Percentiles rank a stretch among this genome's conserved stretches.
Conservation (phyloP, 2,329 filamentous ascomycete genomes). For the Fusarium longipes region DNA sequence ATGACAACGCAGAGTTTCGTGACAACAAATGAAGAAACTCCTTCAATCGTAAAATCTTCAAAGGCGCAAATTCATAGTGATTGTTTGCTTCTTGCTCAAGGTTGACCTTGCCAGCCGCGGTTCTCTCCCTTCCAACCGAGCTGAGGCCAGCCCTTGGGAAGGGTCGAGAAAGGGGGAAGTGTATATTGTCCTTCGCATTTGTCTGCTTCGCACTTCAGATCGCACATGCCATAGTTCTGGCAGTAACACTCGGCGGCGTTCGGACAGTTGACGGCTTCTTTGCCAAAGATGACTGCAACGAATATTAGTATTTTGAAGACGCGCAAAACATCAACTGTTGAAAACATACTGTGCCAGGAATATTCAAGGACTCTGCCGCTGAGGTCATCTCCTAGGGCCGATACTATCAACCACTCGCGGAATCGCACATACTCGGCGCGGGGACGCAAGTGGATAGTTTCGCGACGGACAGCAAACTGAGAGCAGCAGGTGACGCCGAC, state of each 20-base stretch:
- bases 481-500: conserved; percentile 72
- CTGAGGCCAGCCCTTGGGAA: conserved; percentile 71
- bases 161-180: conserved; percentile 66
- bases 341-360: conserved; percentile 70
- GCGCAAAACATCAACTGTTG: background rate
- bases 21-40: conserved; percentile 11
- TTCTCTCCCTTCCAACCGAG: conserved; percentile 46
- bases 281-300: conserved; percentile 67
- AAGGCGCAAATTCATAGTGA: conserved; percentile 3
- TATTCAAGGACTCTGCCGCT: conserved; percentile 73
- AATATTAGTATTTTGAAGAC: conserved; percentile 19
- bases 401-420: conserved; percentile 69
- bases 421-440: conserved; percentile 65
- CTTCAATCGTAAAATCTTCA: conserved; percentile 25
- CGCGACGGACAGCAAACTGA: conserved; percentile 70
- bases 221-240: conserved; percentile 72
- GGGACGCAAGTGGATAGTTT: conserved; percentile 61
- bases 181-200: conserved; percentile 68
- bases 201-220: conserved; percentile 54
- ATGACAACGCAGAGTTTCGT: conserved; percentile 7
- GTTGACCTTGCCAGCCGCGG: conserved; percentile 42
- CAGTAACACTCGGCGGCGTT: conserved; percentile 72
- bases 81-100: conserved; percentile 14
- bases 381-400: conserved; percentile 63
- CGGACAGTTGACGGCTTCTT: conserved; percentile 69